Evolutionary conservation across 2,329 filamentous ascomycete genomes (phyloP), one percentile per base, ranked within the genome.

Genomic region (Venturia carpophila): DNA sequence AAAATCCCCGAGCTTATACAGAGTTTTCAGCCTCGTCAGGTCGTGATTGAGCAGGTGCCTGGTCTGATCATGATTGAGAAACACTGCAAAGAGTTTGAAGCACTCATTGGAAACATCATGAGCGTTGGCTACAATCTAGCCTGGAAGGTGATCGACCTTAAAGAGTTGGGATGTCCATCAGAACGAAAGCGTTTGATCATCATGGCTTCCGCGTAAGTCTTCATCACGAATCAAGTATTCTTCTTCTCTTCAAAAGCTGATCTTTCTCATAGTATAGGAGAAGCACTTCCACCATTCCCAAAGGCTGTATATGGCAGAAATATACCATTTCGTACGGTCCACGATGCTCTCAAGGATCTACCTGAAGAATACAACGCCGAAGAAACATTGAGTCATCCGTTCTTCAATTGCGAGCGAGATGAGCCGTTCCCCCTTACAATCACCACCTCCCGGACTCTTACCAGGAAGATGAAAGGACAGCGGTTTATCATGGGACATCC

Each of bases 21-120:
- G 1, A 19, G 7, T 3, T 4, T 63, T 49, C 41, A 13, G 13
- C 62, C 62, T 10, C 42, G 41, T 5, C 62, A 63, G 17, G 41
- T 55, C 5, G 19, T 13, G 13, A 37, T 63, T 11, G 62, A 63
- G 43, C 62, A 63, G n/a, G 62, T 63, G 1, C 37, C 39, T 52
- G 62, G 62, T 3, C 24, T 63, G 21, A 45, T 63, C 62, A 30
- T n/a, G 9, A 43, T 43, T 1, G 2, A 4, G 5, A 15, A 49
- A 4, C 62, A 63, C 10, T 37, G 39, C 5, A 11, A 7, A 19
- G 19, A 61, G 6, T 61, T 34, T 6, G 30, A 34, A 34, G 30
- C 30, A 34, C 30, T 34, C 30, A 34, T 34, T 34, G 30, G 30
- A 34, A 34, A 34, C 30, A 34, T 34, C 30, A 34, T 34, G 30